Percentiles rank a stretch among this genome's conserved stretches.
phyloP scores from a whole-genome alignment of 1,284 basidiomycete species.

The Fomitopsis pinicola region DNA sequence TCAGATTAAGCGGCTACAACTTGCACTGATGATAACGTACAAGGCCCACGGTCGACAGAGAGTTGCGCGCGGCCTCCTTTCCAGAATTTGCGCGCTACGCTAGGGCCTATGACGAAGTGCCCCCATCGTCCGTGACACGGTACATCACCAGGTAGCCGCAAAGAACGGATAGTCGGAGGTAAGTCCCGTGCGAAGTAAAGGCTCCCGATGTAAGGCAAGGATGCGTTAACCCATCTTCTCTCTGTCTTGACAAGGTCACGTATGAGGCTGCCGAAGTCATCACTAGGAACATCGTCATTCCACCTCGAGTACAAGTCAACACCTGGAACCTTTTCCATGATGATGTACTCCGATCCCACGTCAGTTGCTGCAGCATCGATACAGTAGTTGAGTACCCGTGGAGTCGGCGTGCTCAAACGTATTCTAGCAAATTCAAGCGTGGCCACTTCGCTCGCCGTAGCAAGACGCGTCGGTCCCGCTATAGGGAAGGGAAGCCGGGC shows the following conservation, averaged over 20 bases:
- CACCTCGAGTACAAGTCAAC: slow-evolving; percentile 21
- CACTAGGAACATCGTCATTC: slow-evolving; percentile 12
- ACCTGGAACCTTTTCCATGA: slow-evolving; percentile 33
- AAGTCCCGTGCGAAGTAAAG: slow-evolving; percentile 34
- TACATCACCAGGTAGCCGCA: slow-evolving; percentile 6
- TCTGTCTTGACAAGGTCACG: not conserved
- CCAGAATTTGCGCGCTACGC: slow-evolving; percentile 23
- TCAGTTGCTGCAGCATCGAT: slow-evolving; percentile 13
- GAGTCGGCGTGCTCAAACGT: slow-evolving; percentile 27
- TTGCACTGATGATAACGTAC: slow-evolving; percentile 16
- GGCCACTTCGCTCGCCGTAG: slow-evolving; percentile 37
- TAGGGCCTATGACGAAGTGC: slow-evolving; percentile 23
- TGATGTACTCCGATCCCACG: slow-evolving; percentile 35
- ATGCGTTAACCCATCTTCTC: slow-evolving; percentile 3
- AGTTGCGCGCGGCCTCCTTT: slow-evolving; percentile 17
- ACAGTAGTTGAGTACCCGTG: slow-evolving; percentile 30
- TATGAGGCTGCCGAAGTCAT: not conserved
- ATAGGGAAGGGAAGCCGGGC: slow-evolving; percentile 28
- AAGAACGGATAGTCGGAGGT: slow-evolving; percentile 12
- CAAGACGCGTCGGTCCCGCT: slow-evolving; percentile 26
- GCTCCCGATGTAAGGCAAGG: slow-evolving; percentile 31
- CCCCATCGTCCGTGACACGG: slow-evolving; percentile 10
- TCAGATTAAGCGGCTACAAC: not conserved
- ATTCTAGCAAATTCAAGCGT: slow-evolving; percentile 32
- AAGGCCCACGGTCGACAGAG: slow-evolving; percentile 24